Evolutionary conservation across 257 asterid genomes (phyloP).

Genomic region (Voacanga thouarsii): DNA sequence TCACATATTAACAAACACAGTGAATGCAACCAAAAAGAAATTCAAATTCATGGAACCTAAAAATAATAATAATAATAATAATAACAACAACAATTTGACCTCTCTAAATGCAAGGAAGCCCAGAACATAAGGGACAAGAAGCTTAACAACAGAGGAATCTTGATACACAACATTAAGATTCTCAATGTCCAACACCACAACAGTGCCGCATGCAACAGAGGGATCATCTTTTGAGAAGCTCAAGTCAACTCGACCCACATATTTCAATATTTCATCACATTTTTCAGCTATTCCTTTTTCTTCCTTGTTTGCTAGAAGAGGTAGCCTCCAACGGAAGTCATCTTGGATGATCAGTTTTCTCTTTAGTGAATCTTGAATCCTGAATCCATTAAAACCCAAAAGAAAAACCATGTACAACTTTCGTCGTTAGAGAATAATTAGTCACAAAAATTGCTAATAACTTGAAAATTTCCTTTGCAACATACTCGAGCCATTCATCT

Average conservation of each 20-base stretch:
- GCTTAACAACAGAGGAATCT: constrained; percentile 54
- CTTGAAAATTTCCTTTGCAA: background rate
- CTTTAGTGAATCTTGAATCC: constrained; percentile 65
- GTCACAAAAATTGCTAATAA: background rate
- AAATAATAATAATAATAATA: background rate
- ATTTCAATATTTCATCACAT: constrained; percentile 36
- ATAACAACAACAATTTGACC: constrained; percentile 9
- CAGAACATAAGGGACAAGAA: constrained; percentile 64
- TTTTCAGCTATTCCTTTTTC: constrained; percentile 25
- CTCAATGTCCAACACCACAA: constrained; percentile 63
- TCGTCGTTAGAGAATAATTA: background rate
- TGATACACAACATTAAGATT: constrained; percentile 63
- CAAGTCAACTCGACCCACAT: constrained; percentile 85
- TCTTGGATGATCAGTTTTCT: constrained; percentile 49
- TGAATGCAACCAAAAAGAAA: background rate
- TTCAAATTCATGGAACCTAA: background rate
- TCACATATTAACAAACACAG: background rate
- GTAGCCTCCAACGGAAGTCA: constrained; percentile 56
- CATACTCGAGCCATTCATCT: constrained; percentile 1
- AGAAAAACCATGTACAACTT: background rate
- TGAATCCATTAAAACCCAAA: constrained; percentile 15
- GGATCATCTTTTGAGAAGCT: constrained; percentile 75
- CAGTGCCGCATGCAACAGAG: constrained; percentile 69
- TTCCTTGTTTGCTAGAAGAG: constrained; percentile 17
- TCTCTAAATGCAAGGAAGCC: no score